Evolutionary conservation across 2,329 filamentous ascomycete genomes (phyloP).

Genomic region (Dothidotthia symphoricarpi): DNA sequence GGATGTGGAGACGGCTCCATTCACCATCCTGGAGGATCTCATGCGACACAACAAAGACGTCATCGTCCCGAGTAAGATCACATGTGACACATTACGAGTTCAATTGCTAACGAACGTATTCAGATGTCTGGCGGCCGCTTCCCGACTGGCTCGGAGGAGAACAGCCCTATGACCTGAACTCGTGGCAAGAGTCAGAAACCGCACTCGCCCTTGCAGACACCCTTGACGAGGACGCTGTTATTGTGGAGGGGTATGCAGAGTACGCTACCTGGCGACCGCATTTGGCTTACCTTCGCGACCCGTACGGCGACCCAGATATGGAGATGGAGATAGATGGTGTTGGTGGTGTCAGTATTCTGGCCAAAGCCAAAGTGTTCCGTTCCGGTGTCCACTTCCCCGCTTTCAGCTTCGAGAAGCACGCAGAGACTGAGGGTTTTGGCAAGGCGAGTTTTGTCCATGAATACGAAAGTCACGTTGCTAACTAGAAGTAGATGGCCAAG

Average conservation of each 20-base stretch:
- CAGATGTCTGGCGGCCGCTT: slow-evolving; percentile 91
- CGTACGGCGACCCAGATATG: slow-evolving; percentile 97
- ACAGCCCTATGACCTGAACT: slow-evolving; percentile 97
- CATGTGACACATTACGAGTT: neutral
- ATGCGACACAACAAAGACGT: slow-evolving; percentile 99
- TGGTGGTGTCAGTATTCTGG: slow-evolving; percentile 93
- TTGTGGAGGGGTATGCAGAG: slow-evolving; percentile 97
- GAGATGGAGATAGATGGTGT: slow-evolving; percentile 99
- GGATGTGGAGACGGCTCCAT: slow-evolving; percentile 94
- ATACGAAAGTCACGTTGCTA: neutral
- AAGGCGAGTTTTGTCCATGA: slow-evolving; percentile 64
- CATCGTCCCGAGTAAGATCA: slow-evolving; percentile 87
- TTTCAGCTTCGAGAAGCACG: slow-evolving; percentile 98
- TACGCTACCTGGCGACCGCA: slow-evolving; percentile 98
- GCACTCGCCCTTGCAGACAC: slow-evolving; percentile 90
- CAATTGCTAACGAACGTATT: slow-evolving; percentile 16
- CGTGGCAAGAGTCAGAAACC: slow-evolving; percentile 98
- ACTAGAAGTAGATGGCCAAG: slow-evolving; percentile 79
- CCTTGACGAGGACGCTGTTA: slow-evolving; percentile 95
- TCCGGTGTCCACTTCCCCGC: slow-evolving; percentile 95
- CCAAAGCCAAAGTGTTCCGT: slow-evolving; percentile 93
- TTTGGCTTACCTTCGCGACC: slow-evolving; percentile 92
- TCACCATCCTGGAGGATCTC: slow-evolving; percentile 93
- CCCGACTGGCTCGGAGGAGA: slow-evolving; percentile 98
- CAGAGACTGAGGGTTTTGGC: slow-evolving; percentile 96